Conservation (phyloP, 176 grass and related monocot genomes). For the Tuctoria greenei region DNA sequence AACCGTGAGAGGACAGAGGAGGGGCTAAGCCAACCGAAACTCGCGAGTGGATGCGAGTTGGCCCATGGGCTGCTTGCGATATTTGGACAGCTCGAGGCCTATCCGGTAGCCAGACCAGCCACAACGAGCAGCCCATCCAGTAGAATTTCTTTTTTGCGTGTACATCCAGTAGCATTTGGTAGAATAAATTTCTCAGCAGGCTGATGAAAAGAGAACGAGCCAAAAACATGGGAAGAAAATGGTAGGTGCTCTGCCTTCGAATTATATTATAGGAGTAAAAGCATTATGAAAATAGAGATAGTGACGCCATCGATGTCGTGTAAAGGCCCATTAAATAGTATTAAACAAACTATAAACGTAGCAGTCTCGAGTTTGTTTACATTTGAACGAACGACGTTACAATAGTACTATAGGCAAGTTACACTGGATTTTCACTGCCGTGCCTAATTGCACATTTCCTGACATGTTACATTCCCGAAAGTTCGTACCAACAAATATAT, state of each 20-base stretch:
- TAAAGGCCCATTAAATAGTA: slow-evolving; percentile 8
- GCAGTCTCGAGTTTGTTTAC: slow-evolving; percentile 22
- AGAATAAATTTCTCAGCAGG: neutral
- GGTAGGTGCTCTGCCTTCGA: no score
- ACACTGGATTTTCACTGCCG: slow-evolving; percentile 38
- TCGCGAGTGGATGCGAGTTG: neutral
- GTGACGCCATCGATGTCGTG: neutral
- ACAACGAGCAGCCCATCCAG: neutral
- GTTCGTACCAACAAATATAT: slow-evolving; percentile 55
- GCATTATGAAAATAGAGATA: neutral
- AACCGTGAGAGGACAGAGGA: neutral
- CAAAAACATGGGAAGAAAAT: neutral
- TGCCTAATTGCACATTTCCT: slow-evolving; percentile 30
- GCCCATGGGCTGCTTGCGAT: neutral
- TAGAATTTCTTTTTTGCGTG: no score
- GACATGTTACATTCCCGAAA: slow-evolving; percentile 43
- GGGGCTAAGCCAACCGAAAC: neutral
- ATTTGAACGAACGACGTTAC: slow-evolving; percentile 19
- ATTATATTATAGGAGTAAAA: no score
- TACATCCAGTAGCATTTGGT: no score
- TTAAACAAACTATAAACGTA: slow-evolving; percentile 7
- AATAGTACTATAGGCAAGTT: slow-evolving; percentile 26
- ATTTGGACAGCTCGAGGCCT: neutral
- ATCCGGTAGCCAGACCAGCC: neutral
- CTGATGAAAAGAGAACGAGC: neutral